Evolutionary conservation across 176 grass and related monocot species (phyloP).

Genomic region (Raddia guianensis): DNA sequence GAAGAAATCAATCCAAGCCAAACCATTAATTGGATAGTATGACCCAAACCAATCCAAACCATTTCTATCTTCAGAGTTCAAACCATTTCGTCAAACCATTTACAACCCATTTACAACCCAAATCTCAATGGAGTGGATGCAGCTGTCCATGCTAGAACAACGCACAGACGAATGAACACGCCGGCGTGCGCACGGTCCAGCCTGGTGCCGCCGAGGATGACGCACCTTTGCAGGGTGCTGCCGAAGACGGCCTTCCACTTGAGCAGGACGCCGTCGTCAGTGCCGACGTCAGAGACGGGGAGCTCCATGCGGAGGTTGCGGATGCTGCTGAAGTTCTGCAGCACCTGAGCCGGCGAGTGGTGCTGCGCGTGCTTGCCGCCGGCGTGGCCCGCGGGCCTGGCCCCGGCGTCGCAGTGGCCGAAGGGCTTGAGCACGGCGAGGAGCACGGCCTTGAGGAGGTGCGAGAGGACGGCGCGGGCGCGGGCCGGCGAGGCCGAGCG

Average conservation of each 20-base stretch:
- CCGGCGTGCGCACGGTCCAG: slow-evolving; percentile 32
- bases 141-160: too few relatives aligned
- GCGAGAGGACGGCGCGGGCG: slow-evolving; percentile 52
- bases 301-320: slow-evolving; percentile 71
- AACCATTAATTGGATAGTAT: too few relatives aligned
- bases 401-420: slow-evolving; percentile 53
- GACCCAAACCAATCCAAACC: too few relatives aligned
- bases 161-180: too few relatives aligned
- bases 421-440: slow-evolving; percentile 68
- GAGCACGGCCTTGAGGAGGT: slow-evolving; percentile 69
- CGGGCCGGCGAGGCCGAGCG: slow-evolving; percentile 32
- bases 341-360: slow-evolving; percentile 78
- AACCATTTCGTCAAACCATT: too few relatives aligned
- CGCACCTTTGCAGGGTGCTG: slow-evolving; percentile 67
- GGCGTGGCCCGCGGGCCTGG: not conserved
- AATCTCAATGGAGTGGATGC: too few relatives aligned
- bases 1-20: too few relatives aligned
- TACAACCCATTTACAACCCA: too few relatives aligned
- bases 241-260: slow-evolving; percentile 79
- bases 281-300: slow-evolving; percentile 66
- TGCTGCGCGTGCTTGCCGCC: slow-evolving; percentile 45
- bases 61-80: too few relatives aligned
- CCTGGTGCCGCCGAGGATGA: slow-evolving; percentile 71
- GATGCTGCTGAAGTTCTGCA: slow-evolving; percentile 73
- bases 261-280: slow-evolving; percentile 58